Percentiles rank a stretch among this genome's conserved stretches.
These are phyloP conservation scores for Yarrowia phangngaensis DNA, from an alignment of 805 yeast genomes.

Conservation along the genomic window DNA sequence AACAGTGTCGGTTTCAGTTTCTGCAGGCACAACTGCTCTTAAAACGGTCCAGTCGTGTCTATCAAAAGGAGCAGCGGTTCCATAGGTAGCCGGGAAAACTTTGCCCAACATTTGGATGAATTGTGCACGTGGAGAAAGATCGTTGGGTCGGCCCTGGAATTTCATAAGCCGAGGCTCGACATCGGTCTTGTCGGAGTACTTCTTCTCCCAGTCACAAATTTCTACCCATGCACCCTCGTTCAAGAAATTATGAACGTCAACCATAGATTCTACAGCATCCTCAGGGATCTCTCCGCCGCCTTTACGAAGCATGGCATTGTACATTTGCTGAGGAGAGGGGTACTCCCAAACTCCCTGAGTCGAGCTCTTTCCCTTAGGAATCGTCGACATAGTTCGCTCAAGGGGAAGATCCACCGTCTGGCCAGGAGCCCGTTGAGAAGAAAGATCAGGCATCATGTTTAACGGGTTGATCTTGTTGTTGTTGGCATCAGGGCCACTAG, in stretches of 20 bases:
- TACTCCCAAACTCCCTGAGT: conserved; percentile 90
- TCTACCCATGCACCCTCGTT: conserved; percentile 98
- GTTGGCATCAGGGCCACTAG: conserved; percentile 39
- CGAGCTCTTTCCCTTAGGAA: conserved; percentile 71
- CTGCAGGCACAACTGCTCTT: conserved; percentile 48
- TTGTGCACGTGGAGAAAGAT: conserved; percentile 80
- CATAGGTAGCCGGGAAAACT: conserved; percentile 67
- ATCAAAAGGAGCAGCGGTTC: conserved; percentile 86
- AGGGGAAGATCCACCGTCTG: conserved; percentile 77
- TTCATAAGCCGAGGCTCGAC: conserved; percentile 71
- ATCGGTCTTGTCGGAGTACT: conserved; percentile 53
- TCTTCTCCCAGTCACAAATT: conserved; percentile 84
- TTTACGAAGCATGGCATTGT: conserved; percentile 93
- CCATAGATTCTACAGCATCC: conserved; percentile 96
- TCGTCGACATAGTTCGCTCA: conserved; percentile 74
- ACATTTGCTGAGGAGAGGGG: conserved; percentile 99
- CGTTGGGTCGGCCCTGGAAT: conserved; percentile 90
- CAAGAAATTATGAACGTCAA: conserved; percentile 89
- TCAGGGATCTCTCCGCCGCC: conserved; percentile 89
- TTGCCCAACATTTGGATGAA: conserved; percentile 61
- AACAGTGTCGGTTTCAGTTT: conserved; percentile 37
- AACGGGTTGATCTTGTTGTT: conserved; percentile 57
- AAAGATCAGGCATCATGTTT: conserved; percentile 79
- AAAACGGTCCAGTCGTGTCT: conserved; percentile 98
- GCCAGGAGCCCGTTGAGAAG: conserved; percentile 72